Conservation (phyloP, 2,329 filamentous ascomycete genomes). For the Fusarium avenaceum region DNA sequence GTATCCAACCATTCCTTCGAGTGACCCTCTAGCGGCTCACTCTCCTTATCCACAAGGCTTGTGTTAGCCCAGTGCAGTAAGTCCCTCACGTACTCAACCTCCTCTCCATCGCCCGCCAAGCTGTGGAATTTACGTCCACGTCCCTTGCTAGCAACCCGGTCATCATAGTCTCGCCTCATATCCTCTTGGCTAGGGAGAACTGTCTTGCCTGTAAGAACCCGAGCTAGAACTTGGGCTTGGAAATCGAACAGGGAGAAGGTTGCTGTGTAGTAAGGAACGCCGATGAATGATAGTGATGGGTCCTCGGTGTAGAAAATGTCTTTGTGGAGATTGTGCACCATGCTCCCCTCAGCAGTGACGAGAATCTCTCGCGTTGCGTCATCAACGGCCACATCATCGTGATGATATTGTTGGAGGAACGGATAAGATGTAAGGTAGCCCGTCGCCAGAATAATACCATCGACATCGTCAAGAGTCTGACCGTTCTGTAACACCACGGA, state of each 20-base stretch:
- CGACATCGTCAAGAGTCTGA: slow-evolving; percentile 64
- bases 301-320: slow-evolving; percentile 80
- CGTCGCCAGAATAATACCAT: slow-evolving; percentile 74
- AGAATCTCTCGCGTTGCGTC: slow-evolving; percentile 67
- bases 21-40: slow-evolving; percentile 28
- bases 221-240: slow-evolving; percentile 72
- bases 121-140: slow-evolving; percentile 48
- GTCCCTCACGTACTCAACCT: slow-evolving; percentile 45
- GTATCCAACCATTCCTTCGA: slow-evolving; percentile 36
- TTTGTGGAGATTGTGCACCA: slow-evolving; percentile 76
- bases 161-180: slow-evolving; percentile 44
- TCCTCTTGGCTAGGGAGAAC: slow-evolving; percentile 3
- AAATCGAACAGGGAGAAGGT: slow-evolving; percentile 80
- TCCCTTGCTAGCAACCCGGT: slow-evolving; percentile 32
- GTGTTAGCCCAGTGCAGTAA: slow-evolving; percentile 44
- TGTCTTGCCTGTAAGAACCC: slow-evolving; percentile 66
- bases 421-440: slow-evolving; percentile 78
- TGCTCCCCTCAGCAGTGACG: slow-evolving; percentile 72
- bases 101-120: slow-evolving; percentile 38
- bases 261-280: slow-evolving; percentile 74
- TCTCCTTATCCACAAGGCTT: slow-evolving; percentile 5
- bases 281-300: slow-evolving; percentile 73
- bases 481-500: slow-evolving; percentile 68
- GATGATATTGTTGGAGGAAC: slow-evolving; percentile 67
- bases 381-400: slow-evolving; percentile 54